These are phyloP conservation scores for Exidia glandulosa DNA, from an alignment of 768 basidiomycete species.

Conservation along the genomic window DNA sequence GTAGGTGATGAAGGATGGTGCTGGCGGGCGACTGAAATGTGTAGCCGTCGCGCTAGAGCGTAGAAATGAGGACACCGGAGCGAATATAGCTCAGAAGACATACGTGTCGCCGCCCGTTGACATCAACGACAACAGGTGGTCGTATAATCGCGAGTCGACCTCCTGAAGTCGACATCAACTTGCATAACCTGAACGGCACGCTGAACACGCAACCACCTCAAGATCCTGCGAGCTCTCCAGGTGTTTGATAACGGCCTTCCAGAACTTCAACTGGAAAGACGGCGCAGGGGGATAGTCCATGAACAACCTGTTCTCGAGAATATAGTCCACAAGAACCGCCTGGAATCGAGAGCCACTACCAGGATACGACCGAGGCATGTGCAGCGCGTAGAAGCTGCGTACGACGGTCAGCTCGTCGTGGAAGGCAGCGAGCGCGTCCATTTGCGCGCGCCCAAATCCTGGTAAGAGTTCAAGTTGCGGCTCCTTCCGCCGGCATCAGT, in stretches of 20 bases:
- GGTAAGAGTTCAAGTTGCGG: neutral
- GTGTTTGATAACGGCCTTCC: neutral
- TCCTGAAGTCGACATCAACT: neutral
- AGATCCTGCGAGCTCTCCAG: neutral
- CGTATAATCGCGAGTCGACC: neutral
- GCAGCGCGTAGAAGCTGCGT: neutral
- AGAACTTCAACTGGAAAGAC: neutral
- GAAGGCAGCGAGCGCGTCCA: neutral
- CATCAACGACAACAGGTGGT: neutral
- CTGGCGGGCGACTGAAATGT: neutral
- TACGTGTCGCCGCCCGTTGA: neutral
- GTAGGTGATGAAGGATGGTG: neutral
- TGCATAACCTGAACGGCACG: neutral
- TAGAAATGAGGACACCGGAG: no score
- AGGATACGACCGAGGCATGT: neutral
- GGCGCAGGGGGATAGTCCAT: slow-evolving; percentile 1
- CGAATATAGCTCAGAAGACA: no score
- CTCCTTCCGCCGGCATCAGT: neutral
- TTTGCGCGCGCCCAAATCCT: no score
- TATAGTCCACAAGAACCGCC: neutral
- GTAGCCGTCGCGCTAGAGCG: neutral
- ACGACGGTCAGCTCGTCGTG: neutral
- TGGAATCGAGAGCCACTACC: neutral
- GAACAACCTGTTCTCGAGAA: neutral
- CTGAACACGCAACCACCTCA: neutral